These are phyloP conservation scores for Spencermartinsiella ligniputridi DNA, from an alignment of 1,139 yeast species.

Conservation along the genomic window DNA sequence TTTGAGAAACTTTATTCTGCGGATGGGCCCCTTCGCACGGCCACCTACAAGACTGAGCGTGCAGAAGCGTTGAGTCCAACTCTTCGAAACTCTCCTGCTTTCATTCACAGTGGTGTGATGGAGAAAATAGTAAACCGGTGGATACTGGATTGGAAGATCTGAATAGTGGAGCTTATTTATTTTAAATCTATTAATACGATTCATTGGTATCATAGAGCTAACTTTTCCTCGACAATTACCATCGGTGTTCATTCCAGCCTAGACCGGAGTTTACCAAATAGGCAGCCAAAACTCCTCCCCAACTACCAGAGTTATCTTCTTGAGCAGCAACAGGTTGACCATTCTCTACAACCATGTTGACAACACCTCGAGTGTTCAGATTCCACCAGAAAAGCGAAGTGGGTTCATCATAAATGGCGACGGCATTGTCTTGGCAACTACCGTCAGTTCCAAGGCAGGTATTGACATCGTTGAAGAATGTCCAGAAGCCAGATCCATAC, in stretches of 20 bases:
- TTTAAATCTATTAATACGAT: no score
- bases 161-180: no score
- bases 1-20: not conserved
- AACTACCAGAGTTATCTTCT: slow-evolving; percentile 5
- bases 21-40: not conserved
- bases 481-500: slow-evolving; percentile 8
- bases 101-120: not conserved
- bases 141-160: no score
- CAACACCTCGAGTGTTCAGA: slow-evolving; percentile 3
- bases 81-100: not conserved
- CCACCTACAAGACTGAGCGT: not conserved
- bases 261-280: slow-evolving; percentile 5
- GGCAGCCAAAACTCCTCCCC: slow-evolving; percentile 6
- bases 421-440: slow-evolving; percentile 7
- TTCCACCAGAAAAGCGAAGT: slow-evolving; percentile 5
- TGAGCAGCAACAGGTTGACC: slow-evolving; percentile 1
- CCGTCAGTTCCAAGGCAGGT: slow-evolving; percentile 3
- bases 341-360: slow-evolving; percentile 4
- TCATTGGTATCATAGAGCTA: no score
- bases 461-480: slow-evolving; percentile 5
- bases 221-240: no score
- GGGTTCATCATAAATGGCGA: slow-evolving; percentile 2
- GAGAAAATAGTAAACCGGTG: not conserved
- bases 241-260: not conserved
- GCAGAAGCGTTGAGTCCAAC: not conserved